A percentile compares a stretch with the other conserved stretches of the same genome.
Evolutionary conservation across 176 grass and related monocot species (phyloP).

Genomic region (Phoenix dactylifera): DNA sequence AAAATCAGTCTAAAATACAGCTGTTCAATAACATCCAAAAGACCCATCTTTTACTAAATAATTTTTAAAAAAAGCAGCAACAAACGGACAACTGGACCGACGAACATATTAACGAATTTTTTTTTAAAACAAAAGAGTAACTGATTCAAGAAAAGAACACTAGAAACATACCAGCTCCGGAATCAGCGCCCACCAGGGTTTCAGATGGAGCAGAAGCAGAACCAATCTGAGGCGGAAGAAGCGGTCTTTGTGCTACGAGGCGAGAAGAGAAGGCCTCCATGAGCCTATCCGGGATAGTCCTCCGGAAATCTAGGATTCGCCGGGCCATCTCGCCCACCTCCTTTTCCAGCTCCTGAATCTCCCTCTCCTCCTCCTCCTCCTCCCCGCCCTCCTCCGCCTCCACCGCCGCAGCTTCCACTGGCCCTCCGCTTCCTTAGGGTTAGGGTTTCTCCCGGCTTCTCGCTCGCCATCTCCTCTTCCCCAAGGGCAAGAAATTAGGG

Average conservation of each 20-base stretch:
- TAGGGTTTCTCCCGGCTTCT: conserved; percentile 5
- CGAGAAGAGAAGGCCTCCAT: conserved; percentile 1
- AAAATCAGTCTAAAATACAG: no score
- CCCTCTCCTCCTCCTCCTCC: background rate
- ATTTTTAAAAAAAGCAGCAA: no score
- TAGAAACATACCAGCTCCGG: no score
- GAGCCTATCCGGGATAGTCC: conserved; percentile 17
- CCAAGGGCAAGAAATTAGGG: no score
- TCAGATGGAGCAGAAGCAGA: background rate
- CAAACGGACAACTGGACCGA: no score
- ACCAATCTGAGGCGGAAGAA: conserved; percentile 17
- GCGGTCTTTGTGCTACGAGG: conserved; percentile 23
- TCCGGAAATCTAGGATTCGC: conserved; percentile 38
- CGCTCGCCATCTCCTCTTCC: background rate
- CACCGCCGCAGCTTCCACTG: background rate
- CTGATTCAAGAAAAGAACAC: no score
- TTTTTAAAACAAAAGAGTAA: no score
- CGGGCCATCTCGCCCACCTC: conserved; percentile 42
- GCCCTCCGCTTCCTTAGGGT: conserved; percentile 39
- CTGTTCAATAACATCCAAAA: no score
- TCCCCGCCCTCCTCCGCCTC: background rate
- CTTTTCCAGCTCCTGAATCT: conserved; percentile 38
- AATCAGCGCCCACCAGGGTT: no score
- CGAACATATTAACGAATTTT: no score
- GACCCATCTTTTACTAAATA: no score